Evolutionary conservation across 257 asterid genomes (phyloP), one percentile per base, ranked within the genome.

Genomic region (Nyctanthes arbortristis): DNA sequence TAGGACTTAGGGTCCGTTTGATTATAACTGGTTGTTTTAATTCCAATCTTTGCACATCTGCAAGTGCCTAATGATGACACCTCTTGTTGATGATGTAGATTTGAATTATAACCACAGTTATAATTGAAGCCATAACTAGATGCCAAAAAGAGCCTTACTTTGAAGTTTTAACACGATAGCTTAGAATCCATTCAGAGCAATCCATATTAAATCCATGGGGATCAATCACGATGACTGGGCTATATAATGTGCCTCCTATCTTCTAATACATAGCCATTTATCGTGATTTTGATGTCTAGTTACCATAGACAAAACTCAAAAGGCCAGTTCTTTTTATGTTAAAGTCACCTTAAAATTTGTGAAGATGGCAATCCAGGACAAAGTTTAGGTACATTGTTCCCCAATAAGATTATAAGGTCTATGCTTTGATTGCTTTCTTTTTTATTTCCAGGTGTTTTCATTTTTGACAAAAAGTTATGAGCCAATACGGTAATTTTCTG

Each of bases 221-320:
- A 25, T 49, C 29, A 49, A 22, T 49, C 35, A 32, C 13, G 35
- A 35, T 69, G 56, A 36, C 11, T 37, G 52, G 58, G 18, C 55
- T 3, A 12, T 14, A 29, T 75, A 28, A 60, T 61, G 54, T 34
- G 55, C 60, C 66, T 72, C 28, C 36, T 30, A 43, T 45, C 65
- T 65, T 69, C 32, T 39, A 59, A 30, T 55, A 65, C 56, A 65
- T 62, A 16, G 16, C 39, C 5, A 40, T 18, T 60, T 27, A 34
- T 57, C 73, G 49, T 52, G 33, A 70, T 1, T 4, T 55, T 63
- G 76, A 68, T 65, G 25, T 13, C 40, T 14, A 16, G 35, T 30
- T 49, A 27, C 22, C 13, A 35, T 60, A 29, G 37, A 4, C 54
- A 63, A 33, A 32, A 29, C 35, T 25, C 58, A 62, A 31, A 30